Evolutionary conservation across 345 rosid species (phyloP).

Genomic region (Corchorus capsularis): DNA sequence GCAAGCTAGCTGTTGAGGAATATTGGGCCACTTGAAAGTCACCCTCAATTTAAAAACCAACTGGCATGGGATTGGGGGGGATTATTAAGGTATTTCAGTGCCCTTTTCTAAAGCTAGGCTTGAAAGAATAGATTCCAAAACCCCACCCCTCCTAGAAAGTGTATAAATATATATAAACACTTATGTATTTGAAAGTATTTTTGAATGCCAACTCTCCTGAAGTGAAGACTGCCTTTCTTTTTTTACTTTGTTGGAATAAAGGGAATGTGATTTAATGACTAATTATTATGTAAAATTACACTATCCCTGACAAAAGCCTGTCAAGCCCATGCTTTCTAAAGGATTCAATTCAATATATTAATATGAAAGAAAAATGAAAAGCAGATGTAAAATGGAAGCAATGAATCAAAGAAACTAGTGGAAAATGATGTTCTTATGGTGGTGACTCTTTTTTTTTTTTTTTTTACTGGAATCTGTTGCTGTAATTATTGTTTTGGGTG

Average conservation of each 20-base stretch:
- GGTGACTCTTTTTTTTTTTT: not conserved
- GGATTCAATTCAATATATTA: not conserved
- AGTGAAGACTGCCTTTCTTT: not conserved
- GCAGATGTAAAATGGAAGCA: not conserved
- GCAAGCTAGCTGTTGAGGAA: slow-evolving; percentile 25
- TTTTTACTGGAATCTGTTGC: not conserved
- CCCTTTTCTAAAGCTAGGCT: slow-evolving; percentile 29
- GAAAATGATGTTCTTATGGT: not conserved
- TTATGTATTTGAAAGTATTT: slow-evolving; percentile 12
- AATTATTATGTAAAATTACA: not conserved
- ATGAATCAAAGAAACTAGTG: not conserved
- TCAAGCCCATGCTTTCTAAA: slow-evolving; percentile 34
- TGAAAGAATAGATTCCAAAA: slow-evolving; percentile 37
- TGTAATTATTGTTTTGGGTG: not conserved
- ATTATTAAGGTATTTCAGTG: slow-evolving; percentile 30
- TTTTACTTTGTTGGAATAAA: not conserved
- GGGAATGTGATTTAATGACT: slow-evolving; percentile 9
- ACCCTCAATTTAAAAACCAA: slow-evolving; percentile 30
- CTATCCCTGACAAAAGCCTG: slow-evolving; percentile 29
- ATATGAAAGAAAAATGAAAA: not conserved
- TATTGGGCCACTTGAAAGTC: slow-evolving; percentile 42
- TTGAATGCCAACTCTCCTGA: slow-evolving; percentile 16
- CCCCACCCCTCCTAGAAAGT: slow-evolving; percentile 36
- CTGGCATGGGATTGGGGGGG: slow-evolving; percentile 27
- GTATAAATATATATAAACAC: not conserved